Base-by-base conservation (phyloP, 2,329 filamentous ascomycete genomes). In the Trichoderma endophyticum region DNA sequence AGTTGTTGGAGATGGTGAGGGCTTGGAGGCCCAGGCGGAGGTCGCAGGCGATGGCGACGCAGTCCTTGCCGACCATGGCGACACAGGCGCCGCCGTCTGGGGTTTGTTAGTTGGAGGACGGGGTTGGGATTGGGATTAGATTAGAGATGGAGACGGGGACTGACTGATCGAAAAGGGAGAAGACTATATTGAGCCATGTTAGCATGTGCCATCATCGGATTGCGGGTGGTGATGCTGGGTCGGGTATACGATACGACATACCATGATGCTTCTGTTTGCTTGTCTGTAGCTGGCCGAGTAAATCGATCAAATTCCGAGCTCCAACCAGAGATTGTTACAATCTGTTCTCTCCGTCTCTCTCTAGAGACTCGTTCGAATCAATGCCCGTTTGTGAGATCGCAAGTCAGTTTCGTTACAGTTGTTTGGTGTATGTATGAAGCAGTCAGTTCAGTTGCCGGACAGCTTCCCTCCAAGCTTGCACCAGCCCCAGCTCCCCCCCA, bases 11-110 rank as follows among this genome's bases (percentile, higher is more conserved):
- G 73, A 99, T 93, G 75, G 96, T 99, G 81, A 99, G 89, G 80
- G 96, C 89, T 86, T 99, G 96, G 81, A 98, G 91, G 79, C 96
- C 96, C 77, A 99, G 93, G 75, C 96, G 95, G 76, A 99, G 93
- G 85, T 99, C 96, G 87, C 96, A 99, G 82, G 96, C 96, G 82
- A 99, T 98, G 84, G 96, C 96, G 74, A 99, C 96, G 84, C 96
- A 99, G 90, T 98, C 95, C 86, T 99, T 98, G 87, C 96, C 96
- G 76, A 97, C 95, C 96, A 98, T 98, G 84, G 95, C 95, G 77
- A 98, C 94, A 85, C 92, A 95, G 86, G 95, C 95, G 83, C 95
- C 95, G 86, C 95, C 95, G 83, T 92, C 89, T 60, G 72, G 4
- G 32, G 2, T 21, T 51, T 54, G 30, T 57, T 71, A 34, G 66